Conservation (phyloP, 192 early-diverging fungal species). For the Mortierella antarctica region DNA sequence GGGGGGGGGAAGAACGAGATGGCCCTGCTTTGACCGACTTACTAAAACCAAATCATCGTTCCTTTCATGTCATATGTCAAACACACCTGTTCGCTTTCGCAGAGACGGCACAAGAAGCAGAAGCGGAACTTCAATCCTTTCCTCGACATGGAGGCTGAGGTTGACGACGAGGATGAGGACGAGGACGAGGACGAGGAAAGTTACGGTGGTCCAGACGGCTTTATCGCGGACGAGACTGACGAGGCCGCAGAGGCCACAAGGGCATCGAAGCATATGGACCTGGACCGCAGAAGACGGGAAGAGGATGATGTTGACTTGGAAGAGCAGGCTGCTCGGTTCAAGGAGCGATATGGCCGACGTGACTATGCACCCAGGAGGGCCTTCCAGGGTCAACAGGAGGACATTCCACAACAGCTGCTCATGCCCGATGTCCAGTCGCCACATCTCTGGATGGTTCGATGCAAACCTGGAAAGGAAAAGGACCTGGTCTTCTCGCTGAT, state of each 20-base stretch:
- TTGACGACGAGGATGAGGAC: constrained; percentile 78
- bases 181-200: constrained; percentile 77
- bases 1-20: background rate
- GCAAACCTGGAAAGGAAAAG: constrained; percentile 88
- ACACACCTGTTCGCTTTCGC: background rate
- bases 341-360: constrained; percentile 78
- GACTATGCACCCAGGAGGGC: constrained; percentile 53
- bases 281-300: constrained; percentile 72
- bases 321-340: constrained; percentile 79
- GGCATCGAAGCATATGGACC: constrained; percentile 74
- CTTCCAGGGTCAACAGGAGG: constrained; percentile 63
- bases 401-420: constrained; percentile 82
- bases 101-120: constrained; percentile 57
- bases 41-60: background rate
- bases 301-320: constrained; percentile 87
- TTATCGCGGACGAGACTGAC: constrained; percentile 78
- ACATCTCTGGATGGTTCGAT: constrained; percentile 90
- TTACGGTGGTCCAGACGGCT: constrained; percentile 71
- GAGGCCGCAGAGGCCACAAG: constrained; percentile 69
- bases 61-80: background rate
- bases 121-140: constrained; percentile 60
- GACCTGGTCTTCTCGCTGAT: constrained; percentile 86
- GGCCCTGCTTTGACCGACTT: background rate
- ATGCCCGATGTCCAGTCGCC: constrained; percentile 90
- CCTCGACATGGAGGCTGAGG: constrained; percentile 73